These are phyloP conservation scores for Eucalyptus viminalis DNA, from an alignment of 345 rosid genomes.

Conservation along the genomic window DNA sequence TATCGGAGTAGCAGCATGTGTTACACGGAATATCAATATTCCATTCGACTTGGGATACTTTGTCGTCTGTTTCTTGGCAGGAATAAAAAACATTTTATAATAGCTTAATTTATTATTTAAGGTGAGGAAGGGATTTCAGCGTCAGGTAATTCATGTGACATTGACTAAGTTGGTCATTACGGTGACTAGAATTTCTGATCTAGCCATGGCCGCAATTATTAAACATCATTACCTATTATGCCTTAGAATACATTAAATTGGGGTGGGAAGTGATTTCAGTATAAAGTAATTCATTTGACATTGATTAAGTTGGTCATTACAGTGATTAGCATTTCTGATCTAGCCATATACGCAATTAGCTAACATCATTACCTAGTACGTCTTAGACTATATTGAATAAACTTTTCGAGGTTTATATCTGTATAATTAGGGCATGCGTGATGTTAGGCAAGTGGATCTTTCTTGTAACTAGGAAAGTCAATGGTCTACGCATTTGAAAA, in stretches of 20 bases:
- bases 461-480: neutral
- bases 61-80: neutral
- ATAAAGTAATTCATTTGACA: neutral
- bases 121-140: neutral
- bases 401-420: neutral
- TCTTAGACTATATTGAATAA: neutral
- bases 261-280: neutral
- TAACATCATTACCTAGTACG: neutral
- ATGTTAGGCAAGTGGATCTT: neutral
- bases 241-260: neutral
- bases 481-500: neutral
- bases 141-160: neutral
- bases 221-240: neutral
- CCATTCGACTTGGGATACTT: neutral
- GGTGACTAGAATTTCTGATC: neutral
- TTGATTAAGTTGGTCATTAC: neutral
- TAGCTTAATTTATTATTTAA: too few species aligned
- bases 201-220: neutral
- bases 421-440: neutral
- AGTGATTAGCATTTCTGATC: neutral
- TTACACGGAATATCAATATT: neutral
- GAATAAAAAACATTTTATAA: neutral
- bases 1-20: neutral
- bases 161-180: neutral
- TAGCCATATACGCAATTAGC: neutral